Conservation (phyloP, 129 eudicot species). For the Arctium minus region DNA sequence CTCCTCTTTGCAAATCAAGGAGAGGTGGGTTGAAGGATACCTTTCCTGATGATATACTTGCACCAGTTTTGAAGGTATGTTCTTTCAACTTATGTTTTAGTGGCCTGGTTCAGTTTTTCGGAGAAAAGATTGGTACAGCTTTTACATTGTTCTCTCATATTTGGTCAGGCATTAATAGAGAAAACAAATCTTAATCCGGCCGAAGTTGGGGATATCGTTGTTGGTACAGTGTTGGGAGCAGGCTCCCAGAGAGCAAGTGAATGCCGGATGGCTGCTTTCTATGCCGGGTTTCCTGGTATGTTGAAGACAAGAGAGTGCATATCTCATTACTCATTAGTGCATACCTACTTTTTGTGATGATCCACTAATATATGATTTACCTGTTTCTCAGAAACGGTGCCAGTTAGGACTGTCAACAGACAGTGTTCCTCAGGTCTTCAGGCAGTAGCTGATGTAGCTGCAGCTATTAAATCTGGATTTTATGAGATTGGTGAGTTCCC, state of each 20-base stretch:
- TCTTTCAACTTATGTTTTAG: neutral
- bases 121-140: neutral
- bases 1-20: conserved; percentile 84
- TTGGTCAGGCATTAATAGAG: conserved; percentile 70
- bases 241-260: conserved; percentile 95
- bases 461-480: conserved; percentile 96
- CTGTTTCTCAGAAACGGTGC: conserved; percentile 69
- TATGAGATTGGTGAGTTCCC: conserved; percentile 72
- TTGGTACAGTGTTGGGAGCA: conserved; percentile 86
- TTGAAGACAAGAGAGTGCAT: neutral
- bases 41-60: conserved; percentile 88
- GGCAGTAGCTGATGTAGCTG: conserved; percentile 99
- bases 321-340: neutral
- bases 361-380: neutral
- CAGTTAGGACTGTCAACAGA: conserved; percentile 92
- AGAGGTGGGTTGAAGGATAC: conserved; percentile 97
- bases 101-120: neutral
- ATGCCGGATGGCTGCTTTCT: conserved; percentile 98
- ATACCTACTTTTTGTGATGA: neutral
- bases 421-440: conserved; percentile 99
- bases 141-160: neutral
- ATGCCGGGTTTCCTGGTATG: conserved; percentile 98
- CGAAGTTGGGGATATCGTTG: conserved; percentile 96
- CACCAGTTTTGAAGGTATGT: conserved; percentile 81
- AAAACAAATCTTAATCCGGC: conserved; percentile 80